Evolutionary conservation across 1,139 yeast genomes (phyloP), one percentile per base, ranked within the genome.

Genomic region (Geotrichum reessii): DNA sequence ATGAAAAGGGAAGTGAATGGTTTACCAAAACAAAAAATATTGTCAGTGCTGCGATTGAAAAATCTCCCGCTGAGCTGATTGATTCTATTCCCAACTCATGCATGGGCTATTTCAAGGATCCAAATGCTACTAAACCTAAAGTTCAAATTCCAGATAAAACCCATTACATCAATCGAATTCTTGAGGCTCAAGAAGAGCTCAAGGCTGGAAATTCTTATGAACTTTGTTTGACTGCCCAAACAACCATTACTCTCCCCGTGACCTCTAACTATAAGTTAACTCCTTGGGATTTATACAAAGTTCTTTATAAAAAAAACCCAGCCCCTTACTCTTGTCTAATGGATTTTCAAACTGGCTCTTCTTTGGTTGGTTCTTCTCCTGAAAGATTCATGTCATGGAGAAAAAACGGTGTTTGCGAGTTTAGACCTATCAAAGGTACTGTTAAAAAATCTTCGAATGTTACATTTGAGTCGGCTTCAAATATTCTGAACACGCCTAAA

Each of bases 381-480:
- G 99, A 95, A 71, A 76, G 99, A 60, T 95, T 93, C 68, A 73
- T 95, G 59, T 82, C 86, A 2, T 95, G 98, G 97, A 51, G 52
- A 6, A 67, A 74, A 2, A 73, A 76, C 5, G 73, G 71, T 1
- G 65, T 70, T 2, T 87, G 93, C 62, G 95, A 93, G 72, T 78
- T 93, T 67, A 79, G 98, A 56, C 99, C 99, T 0, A 93, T 95
- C 61, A 95, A 95, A 69, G 99, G 99, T 2, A 95, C 99, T 0
- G 96, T 95, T 1, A 82, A 78, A 62, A 91, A 90, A 65, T 75
- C 81, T 0, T 75, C 79, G 1, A 69, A 63, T 6, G 64, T 70
- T 63, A 70, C 71, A 9, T 78, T 74, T 0, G 85, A 77, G 42
- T 74, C 75, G 49, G 99, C 97, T 0, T 77, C 83, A 5, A 70